Conservation (phyloP, 352 stramenopile genomes). For the Globisporangium lucens region DNA sequence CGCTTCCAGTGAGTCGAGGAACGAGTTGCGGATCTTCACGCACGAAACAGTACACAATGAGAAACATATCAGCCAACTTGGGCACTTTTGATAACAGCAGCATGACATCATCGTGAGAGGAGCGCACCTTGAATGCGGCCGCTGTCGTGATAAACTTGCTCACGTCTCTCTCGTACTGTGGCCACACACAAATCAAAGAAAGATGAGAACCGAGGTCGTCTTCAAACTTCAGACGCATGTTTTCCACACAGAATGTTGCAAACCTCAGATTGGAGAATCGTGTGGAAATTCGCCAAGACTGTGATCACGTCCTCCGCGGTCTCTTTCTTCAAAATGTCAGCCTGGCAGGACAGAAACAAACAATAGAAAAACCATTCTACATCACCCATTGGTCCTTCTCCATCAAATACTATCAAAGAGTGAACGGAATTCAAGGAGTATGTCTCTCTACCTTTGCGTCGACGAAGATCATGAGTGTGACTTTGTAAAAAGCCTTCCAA, state of each 20-base stretch:
- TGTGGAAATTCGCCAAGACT: background rate
- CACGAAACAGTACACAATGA: background rate
- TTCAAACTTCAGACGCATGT: background rate
- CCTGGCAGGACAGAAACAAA: background rate
- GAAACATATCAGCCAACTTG: background rate
- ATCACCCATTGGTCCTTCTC: background rate
- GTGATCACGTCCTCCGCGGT: constrained; percentile 7
- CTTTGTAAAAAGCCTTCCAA: constrained; percentile 48
- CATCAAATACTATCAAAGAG: background rate
- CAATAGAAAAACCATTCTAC: background rate
- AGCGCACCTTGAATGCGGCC: constrained; percentile 32
- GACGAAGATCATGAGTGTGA: constrained; percentile 37
- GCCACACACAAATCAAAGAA: constrained; percentile 1
- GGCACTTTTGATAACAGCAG: background rate
- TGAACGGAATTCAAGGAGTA: background rate
- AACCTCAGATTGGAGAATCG: constrained; percentile 1
- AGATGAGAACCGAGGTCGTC: background rate
- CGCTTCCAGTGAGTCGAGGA: constrained; percentile 34
- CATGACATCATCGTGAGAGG: background rate
- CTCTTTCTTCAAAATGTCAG: constrained; percentile 10
- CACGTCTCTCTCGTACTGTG: constrained; percentile 33
- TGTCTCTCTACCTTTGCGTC: constrained; percentile 28
- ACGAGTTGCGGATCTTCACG: constrained; percentile 33
- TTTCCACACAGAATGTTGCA: background rate
- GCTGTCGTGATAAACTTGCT: constrained; percentile 32